Conservation (phyloP, 257 asterid species). For the Plantago ovata region DNA sequence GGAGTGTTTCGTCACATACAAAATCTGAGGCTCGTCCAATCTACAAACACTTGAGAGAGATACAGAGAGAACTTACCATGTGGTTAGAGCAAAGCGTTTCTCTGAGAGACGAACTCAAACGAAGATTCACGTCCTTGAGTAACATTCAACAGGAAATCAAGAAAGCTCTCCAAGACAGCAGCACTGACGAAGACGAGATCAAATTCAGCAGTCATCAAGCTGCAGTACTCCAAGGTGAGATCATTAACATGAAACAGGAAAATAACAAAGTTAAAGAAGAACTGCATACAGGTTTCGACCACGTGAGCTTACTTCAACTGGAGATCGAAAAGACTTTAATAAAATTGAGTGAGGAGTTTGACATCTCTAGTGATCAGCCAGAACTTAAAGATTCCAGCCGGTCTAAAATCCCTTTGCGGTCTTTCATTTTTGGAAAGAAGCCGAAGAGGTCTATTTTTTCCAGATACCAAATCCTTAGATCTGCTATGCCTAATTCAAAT, state of each 20-base stretch:
- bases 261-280: conserved; percentile 80
- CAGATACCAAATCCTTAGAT: conserved; percentile 53
- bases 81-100: conserved; percentile 69
- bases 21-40: conserved; percentile 73
- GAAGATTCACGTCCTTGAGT: conserved; percentile 64
- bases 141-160: conserved; percentile 77
- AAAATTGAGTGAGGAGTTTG: conserved; percentile 62
- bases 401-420: conserved; percentile 50
- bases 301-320: conserved; percentile 49
- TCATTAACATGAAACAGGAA: conserved; percentile 89
- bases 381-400: conserved; percentile 45
- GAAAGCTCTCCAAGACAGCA: conserved; percentile 57
- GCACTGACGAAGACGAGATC: conserved; percentile 64
- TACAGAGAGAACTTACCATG: conserved; percentile 59
- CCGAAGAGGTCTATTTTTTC: conserved; percentile 68
- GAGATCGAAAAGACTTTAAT: conserved; percentile 56
- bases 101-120: conserved; percentile 67
- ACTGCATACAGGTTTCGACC: conserved; percentile 63
- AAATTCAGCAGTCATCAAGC: conserved; percentile 85
- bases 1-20: conserved; percentile 25
- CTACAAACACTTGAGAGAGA: conserved; percentile 83
- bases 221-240: conserved; percentile 89
- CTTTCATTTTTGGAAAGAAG: conserved; percentile 79
- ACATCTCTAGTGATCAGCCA: conserved; percentile 47
- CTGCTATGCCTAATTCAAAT: conserved; percentile 36